phyloP scores from a whole-genome alignment of 768 basidiomycete species.

The Thelephora aurantiotincta region DNA sequence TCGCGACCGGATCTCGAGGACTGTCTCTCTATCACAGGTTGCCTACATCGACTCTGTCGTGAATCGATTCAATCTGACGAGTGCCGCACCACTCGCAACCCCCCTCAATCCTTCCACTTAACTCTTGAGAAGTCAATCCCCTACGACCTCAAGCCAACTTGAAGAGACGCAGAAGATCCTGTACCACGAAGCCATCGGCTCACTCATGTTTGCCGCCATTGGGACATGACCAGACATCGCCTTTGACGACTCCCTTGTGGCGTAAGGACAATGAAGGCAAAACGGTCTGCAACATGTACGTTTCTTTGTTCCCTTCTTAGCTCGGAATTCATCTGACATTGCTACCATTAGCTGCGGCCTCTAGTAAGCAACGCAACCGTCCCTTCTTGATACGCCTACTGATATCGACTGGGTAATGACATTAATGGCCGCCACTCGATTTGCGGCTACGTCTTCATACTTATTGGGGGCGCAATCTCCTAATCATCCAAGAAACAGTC shows the following conservation, averaged over 20 bases:
- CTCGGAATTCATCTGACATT: neutral
- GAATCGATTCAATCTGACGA: slow-evolving; percentile 12
- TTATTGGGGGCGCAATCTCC: slow-evolving; percentile 11
- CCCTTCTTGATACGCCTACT: too few relatives aligned
- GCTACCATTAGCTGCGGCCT: too few relatives aligned
- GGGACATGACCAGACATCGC: slow-evolving; percentile 8
- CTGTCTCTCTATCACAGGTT: slow-evolving; percentile 17
- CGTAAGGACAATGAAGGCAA: slow-evolving; percentile 85
- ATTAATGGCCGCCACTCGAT: slow-evolving; percentile 10
- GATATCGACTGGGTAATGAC: slow-evolving; percentile 15
- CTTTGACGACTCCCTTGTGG: slow-evolving; percentile 63
- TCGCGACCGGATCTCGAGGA: slow-evolving; percentile 6
- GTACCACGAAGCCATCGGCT: slow-evolving; percentile 10
- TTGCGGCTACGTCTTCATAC: slow-evolving; percentile 16
- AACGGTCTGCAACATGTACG: slow-evolving; percentile 84
- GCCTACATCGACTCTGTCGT: slow-evolving; percentile 19
- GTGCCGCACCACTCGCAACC: slow-evolving; percentile 13
- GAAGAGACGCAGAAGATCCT: slow-evolving; percentile 7
- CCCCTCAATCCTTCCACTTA: slow-evolving; percentile 16
- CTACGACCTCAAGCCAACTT: neutral
- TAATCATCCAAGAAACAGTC: slow-evolving; percentile 19
- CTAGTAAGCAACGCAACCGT: too few relatives aligned
- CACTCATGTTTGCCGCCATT: slow-evolving; percentile 9
- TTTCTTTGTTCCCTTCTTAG: slow-evolving; percentile 7
- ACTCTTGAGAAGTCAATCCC: neutral